Conservation (phyloP, 257 asterid genomes). For the Striga asiatica region DNA sequence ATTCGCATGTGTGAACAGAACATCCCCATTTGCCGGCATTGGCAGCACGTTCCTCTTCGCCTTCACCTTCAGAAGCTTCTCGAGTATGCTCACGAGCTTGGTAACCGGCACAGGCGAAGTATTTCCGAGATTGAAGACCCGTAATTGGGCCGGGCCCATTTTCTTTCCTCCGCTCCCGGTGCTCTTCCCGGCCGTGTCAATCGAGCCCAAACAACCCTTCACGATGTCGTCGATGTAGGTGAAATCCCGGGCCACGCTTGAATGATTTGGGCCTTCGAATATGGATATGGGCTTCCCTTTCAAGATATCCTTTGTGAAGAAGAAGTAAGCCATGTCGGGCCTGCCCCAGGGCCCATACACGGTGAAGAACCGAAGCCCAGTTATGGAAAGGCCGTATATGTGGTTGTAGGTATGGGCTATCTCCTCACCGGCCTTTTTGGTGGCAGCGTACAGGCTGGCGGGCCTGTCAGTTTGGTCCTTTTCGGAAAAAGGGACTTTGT, state of each 20-base stretch:
- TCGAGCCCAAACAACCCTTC: conserved; percentile 21
- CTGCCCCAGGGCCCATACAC: conserved; percentile 44
- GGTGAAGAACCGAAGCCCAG: conserved; percentile 32
- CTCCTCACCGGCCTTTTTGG: conserved; percentile 43
- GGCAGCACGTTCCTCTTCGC: conserved; percentile 24
- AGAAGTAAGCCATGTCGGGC: conserved; percentile 44
- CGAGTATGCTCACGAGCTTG: conserved; percentile 26
- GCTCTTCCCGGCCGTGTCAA: conserved; percentile 32
- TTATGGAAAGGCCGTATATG: conserved; percentile 32
- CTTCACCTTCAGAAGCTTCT: conserved; percentile 22
- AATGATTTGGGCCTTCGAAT: conserved; percentile 26
- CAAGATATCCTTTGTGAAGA: conserved; percentile 28
- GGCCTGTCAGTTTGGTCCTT: conserved; percentile 29
- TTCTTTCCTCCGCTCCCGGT: conserved; percentile 38
- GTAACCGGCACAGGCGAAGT: conserved; percentile 30
- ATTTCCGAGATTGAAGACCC: conserved; percentile 37
- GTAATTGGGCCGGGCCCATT: conserved; percentile 25
- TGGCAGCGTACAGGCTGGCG: conserved; percentile 35
- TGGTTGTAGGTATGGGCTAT: conserved; percentile 36
- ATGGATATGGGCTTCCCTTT: conserved; percentile 21
- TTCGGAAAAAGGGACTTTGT: conserved; percentile 30
- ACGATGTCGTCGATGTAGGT: conserved; percentile 32
- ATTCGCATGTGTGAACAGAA: conserved; percentile 30
- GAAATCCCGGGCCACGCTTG: conserved; percentile 31
- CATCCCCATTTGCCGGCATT: conserved; percentile 30